Evolutionary conservation across 208 protist species (phyloP).

Genomic region (Tritrichomonas musculus): DNA sequence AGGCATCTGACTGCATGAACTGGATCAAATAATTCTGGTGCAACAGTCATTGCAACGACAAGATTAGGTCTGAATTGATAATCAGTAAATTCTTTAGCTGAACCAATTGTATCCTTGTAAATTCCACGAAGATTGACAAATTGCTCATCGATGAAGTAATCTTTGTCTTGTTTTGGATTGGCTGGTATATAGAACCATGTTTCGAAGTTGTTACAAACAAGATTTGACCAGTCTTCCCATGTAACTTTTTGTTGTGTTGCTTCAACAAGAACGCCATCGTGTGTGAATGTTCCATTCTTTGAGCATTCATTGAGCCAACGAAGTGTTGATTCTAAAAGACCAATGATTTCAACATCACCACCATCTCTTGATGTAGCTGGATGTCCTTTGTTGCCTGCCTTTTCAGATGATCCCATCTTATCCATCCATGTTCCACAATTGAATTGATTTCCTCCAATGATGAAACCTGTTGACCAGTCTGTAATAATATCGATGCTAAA

Average conservation of each 20-base stretch:
- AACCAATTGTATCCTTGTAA: conserved; percentile 17
- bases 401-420: conserved; percentile 10
- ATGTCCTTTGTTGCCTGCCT: background rate
- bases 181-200: conserved; percentile 25
- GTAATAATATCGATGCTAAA: conserved; percentile 14
- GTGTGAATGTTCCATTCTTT: background rate
- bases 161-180: background rate
- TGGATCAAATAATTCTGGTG: conserved; percentile 6
- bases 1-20: background rate
- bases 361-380: conserved; percentile 22
- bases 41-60: background rate
- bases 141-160: background rate
- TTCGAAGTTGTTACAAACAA: background rate
- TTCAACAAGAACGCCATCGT: background rate
- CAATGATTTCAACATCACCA: conserved; percentile 26
- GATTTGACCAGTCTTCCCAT: background rate
- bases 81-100: background rate
- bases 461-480: background rate
- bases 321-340: background rate
- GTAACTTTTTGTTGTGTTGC: background rate
- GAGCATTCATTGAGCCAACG: background rate
- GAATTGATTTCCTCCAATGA: background rate
- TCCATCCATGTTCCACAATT: conserved; percentile 33
- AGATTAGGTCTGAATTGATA: conserved; percentile 19
- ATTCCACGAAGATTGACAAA: background rate